Conservation (phyloP, 2,329 filamentous ascomycete species). For the Pseudonectria foliicola region DNA sequence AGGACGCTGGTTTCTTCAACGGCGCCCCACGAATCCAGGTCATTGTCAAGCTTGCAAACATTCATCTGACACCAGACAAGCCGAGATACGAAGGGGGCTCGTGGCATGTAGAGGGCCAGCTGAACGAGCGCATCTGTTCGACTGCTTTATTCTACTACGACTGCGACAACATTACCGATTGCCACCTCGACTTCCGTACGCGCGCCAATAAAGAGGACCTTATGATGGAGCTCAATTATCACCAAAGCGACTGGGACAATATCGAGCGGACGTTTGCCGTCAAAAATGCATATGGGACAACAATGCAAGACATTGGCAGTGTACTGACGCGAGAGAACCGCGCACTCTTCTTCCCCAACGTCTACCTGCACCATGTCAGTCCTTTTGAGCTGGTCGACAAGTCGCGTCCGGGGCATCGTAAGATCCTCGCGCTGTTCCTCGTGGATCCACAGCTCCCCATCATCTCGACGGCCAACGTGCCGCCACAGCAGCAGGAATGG, state of each 20-base stretch:
- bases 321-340: conserved; percentile 38
- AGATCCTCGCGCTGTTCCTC: conserved; percentile 50
- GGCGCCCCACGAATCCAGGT: conserved; percentile 35
- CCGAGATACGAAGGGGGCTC: conserved; percentile 4
- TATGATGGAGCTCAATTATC: conserved; percentile 13
- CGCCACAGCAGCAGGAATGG: conserved; percentile 28
- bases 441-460: conserved; percentile 44
- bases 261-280: conserved; percentile 29
- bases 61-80: conserved; percentile 35
- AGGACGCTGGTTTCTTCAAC: conserved; percentile 3
- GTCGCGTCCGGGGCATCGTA: conserved; percentile 46
- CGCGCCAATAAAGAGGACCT: conserved; percentile 22
- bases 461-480: conserved; percentile 33
- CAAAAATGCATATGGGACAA: conserved; percentile 1
- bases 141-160: conserved; percentile 22
- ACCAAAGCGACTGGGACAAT: conserved; percentile 24
- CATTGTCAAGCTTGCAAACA: conserved; percentile 55
- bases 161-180: conserved; percentile 14
- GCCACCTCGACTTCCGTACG: conserved; percentile 15
- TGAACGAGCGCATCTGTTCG: conserved; percentile 22
- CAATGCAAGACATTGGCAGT: conserved; percentile 31
- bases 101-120: conserved; percentile 20
- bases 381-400: conserved; percentile 44
- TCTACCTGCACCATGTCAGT: conserved; percentile 41
- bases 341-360: conserved; percentile 46